Evolutionary conservation across 2,329 filamentous ascomycete species (phyloP), one percentile per base, ranked within the genome.

Genomic region (Clonostachys chloroleuca): DNA sequence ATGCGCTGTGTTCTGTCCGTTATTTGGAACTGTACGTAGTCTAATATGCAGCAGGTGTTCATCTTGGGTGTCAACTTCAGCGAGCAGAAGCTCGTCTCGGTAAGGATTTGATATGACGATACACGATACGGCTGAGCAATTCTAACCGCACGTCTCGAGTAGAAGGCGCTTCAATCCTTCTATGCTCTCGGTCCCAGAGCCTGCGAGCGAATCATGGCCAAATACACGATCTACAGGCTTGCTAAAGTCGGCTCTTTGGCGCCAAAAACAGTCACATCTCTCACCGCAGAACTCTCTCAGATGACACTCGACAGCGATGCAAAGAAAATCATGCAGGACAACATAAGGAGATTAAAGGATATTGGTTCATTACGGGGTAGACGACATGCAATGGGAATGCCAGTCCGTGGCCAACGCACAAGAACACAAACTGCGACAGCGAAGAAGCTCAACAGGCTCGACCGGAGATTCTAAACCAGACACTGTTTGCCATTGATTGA

Each of bases 291-390:
- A 60, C 75, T 99, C 39, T 89, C 90, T 14, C 85, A 84, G 47
- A 92, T 99, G 89, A 95, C 87, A 50, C 89, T 97, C 59, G 94
- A 96, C 67, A 95, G 87, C 66, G 92, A 97, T 59, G 77, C 95
- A 53, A 77, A 83, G 59, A 81, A 87, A 62, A 73, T 89, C 49
- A 70, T 96, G 36, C 78, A 86, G 59, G 89, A 96, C 44, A 94
- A 97, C 61, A 95, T 99, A 56, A 77, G 77, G 63, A 77, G 92
- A 50, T 61, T 99, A 66, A 89, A 87, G 64, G 92, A 96, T 59
- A 96, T 96, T 74, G 92, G 92, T 44, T 84, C 86, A 5, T 95
- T 95, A 63, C 77, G 94, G 46, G 94, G 94, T 54, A 84, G 88
- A 65, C 77, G 94, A 55, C 94, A 99, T 74, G 92, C 92, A 48